Conservation (phyloP, 768 basidiomycete species). For the Phlegmacium glaucopus region DNA sequence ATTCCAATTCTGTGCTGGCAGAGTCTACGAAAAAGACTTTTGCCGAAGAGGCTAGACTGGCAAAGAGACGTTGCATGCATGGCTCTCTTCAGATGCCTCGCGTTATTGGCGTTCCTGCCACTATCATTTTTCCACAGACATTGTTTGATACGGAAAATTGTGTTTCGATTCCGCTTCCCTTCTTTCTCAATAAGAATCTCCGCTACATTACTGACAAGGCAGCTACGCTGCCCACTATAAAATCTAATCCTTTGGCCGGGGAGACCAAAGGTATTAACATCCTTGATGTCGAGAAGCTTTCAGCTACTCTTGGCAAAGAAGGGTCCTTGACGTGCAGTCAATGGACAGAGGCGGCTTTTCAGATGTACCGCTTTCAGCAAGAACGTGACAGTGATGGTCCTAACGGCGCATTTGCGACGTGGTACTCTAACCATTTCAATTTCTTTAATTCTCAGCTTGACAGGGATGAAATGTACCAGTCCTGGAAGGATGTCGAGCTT, state of each 20-base stretch:
- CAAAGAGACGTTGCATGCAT: constrained; percentile 9
- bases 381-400: neutral
- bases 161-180: constrained; percentile 7
- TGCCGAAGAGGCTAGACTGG: neutral
- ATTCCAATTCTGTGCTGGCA: neutral
- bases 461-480: neutral
- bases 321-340: too few relatives aligned
- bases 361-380: neutral
- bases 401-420: neutral
- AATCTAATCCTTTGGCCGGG: neutral
- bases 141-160: constrained; percentile 11
- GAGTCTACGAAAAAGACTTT: neutral
- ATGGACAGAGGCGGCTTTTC: neutral
- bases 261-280: neutral
- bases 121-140: constrained; percentile 8
- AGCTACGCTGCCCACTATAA: neutral
- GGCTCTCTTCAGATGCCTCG: neutral
- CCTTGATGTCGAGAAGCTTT: neutral
- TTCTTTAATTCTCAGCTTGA: neutral
- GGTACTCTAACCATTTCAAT: neutral
- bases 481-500: neutral
- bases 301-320: neutral
- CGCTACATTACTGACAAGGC: neutral
- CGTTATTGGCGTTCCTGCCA: neutral
- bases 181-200: constrained; percentile 6